phyloP scores from a whole-genome alignment of 371 early-diverging fungal species.

The Zychaea mexicana region DNA sequence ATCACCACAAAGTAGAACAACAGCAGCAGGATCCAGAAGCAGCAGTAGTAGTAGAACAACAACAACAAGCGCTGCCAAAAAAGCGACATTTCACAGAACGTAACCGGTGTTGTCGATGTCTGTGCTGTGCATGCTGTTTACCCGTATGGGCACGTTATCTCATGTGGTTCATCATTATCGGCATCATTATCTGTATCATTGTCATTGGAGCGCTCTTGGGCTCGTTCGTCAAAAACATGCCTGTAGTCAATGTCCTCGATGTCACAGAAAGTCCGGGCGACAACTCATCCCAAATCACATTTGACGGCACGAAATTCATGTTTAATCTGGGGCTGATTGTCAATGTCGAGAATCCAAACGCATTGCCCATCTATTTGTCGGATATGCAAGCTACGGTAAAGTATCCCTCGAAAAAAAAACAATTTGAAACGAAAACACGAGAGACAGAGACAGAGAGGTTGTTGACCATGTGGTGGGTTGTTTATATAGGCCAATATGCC shows the following conservation, averaged over 20 bases:
- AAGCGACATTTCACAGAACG: slow-evolving; percentile 19
- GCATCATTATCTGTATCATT: slow-evolving; percentile 37
- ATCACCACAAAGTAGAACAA: too few species aligned
- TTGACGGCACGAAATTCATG: slow-evolving; percentile 23
- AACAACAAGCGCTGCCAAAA: not conserved
- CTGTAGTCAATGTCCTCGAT: slow-evolving; percentile 34
- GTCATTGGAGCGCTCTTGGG: slow-evolving; percentile 37
- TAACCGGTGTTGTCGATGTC: slow-evolving; percentile 34
- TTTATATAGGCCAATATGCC: slow-evolving; percentile 48
- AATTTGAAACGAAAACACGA: not conserved
- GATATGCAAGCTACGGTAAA: slow-evolving; percentile 43
- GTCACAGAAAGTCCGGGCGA: slow-evolving; percentile 22
- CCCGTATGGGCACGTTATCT: slow-evolving; percentile 43
- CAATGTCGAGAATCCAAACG: slow-evolving; percentile 42
- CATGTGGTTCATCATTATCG: slow-evolving; percentile 43
- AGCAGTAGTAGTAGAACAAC: not conserved
- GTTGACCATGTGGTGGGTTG: not conserved
- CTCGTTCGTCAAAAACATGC: slow-evolving; percentile 42
- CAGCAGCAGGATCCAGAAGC: too few species aligned
- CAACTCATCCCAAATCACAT: slow-evolving; percentile 27
- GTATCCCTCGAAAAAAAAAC: not conserved
- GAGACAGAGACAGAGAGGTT: not conserved
- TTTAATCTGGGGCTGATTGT: slow-evolving; percentile 43
- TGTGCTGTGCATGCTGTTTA: slow-evolving; percentile 49
- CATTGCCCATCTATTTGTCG: slow-evolving; percentile 32